Percentiles rank a stretch among this genome's conserved stretches.
Conservation (phyloP, 2,329 filamentous ascomycete species). For the Beauveria scarabaeidicola region DNA sequence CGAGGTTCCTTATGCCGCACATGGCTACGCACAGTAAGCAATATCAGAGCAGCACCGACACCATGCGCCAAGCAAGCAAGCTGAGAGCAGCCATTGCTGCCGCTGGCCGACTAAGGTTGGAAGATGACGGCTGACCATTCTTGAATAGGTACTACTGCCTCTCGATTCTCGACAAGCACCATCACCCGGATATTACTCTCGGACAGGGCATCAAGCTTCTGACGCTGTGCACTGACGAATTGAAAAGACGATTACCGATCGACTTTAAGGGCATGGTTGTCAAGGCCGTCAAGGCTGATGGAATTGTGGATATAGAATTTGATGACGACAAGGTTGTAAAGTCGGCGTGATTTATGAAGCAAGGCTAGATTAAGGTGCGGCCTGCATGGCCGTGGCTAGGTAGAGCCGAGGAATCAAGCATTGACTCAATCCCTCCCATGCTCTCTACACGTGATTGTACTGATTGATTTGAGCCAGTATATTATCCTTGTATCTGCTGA, state of each 20-base stretch:
- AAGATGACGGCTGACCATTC: neutral
- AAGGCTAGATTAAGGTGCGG: neutral
- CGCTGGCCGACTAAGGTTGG: neutral
- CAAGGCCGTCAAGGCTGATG: constrained; percentile 92
- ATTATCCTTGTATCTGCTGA: too few species aligned
- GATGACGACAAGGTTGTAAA: constrained; percentile 70
- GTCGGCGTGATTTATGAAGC: constrained; percentile 36
- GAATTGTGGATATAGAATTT: constrained; percentile 76
- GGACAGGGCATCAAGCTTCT: constrained; percentile 88
- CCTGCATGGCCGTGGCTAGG: neutral
- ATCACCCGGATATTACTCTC: constrained; percentile 86
- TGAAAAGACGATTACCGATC: constrained; percentile 93
- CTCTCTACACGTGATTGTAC: too few species aligned
- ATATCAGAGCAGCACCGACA: constrained; percentile 12
- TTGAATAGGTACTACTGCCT: constrained; percentile 81
- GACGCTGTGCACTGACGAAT: constrained; percentile 89
- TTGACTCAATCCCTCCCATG: too few species aligned
- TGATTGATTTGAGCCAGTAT: too few species aligned
- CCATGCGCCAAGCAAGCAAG: neutral
- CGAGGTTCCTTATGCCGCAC: constrained; percentile 86
- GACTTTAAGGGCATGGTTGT: constrained; percentile 97
- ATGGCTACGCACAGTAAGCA: constrained; percentile 90
- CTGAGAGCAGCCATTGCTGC: neutral
- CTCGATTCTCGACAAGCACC: constrained; percentile 95
- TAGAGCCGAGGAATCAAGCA: neutral